Conservation (phyloP, 2,329 filamentous ascomycete genomes). For the Pseudocercospora cruenta region DNA sequence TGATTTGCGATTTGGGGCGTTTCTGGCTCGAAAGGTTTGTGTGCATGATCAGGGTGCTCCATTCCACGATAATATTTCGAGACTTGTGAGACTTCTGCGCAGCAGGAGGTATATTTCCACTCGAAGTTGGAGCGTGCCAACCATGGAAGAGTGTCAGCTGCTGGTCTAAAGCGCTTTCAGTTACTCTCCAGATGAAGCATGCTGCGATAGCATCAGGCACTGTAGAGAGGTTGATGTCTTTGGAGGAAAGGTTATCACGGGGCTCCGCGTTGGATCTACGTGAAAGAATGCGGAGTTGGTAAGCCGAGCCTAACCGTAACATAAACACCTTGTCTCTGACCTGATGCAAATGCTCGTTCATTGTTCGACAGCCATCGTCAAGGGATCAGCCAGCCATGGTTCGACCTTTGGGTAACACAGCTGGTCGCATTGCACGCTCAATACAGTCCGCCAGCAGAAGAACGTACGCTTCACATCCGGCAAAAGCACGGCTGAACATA, state of each 20-base stretch:
- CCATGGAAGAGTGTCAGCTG: not conserved
- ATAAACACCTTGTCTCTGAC: not conserved
- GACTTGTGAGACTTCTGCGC: not conserved
- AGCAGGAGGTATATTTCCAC: not conserved
- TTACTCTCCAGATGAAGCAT: not conserved
- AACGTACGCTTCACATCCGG: slow-evolving; percentile 55
- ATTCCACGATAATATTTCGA: not conserved
- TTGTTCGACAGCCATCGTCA: not conserved
- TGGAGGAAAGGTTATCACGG: not conserved
- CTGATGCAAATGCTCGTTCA: not conserved
- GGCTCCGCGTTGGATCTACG: slow-evolving; percentile 1
- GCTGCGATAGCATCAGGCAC: not conserved
- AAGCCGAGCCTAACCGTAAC: slow-evolving; percentile 2
- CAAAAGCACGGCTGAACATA: slow-evolving; percentile 71
- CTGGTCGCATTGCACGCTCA: not conserved
- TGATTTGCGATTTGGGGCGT: too few species aligned
- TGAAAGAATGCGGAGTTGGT: slow-evolving; percentile 2
- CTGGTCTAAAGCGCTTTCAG: not conserved
- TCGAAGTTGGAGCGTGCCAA: not conserved
- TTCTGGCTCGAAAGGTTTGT: not conserved
- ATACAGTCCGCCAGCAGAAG: slow-evolving; percentile 3
- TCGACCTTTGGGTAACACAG: not conserved
- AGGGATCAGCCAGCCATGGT: not conserved
- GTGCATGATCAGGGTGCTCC: not conserved
- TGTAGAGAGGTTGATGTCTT: not conserved